Evolutionary conservation across 2,329 filamentous ascomycete genomes (phyloP).

Genomic region (Nemania sp.): DNA sequence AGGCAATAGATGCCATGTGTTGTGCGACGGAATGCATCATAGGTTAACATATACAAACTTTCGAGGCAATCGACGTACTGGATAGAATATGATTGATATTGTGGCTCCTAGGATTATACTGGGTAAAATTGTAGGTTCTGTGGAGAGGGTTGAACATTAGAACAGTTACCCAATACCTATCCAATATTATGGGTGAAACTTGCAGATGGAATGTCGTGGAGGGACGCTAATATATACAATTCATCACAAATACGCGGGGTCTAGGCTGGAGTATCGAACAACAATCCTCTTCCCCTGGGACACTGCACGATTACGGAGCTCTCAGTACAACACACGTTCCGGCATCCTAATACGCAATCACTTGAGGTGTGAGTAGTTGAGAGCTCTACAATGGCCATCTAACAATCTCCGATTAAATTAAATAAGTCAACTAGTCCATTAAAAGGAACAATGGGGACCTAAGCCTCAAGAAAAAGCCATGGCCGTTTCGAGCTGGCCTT

Average conservation of each 20-base stretch:
- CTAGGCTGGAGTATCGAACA: neutral
- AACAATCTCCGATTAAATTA: neutral
- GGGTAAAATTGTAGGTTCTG: neutral
- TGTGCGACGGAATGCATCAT: neutral
- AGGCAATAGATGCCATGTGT: neutral
- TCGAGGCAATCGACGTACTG: neutral
- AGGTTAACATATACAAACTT: neutral
- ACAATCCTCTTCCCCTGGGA: neutral
- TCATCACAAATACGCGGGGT: neutral
- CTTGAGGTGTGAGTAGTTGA: neutral
- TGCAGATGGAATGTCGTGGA: neutral
- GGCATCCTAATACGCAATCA: neutral
- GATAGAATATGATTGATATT: neutral
- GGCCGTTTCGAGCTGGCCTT: conserved; percentile 45
- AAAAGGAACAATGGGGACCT: neutral
- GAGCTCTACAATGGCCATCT: neutral
- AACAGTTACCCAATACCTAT: neutral
- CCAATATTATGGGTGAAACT: neutral
- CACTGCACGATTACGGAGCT: neutral
- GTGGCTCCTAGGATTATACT: neutral
- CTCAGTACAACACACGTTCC: neutral
- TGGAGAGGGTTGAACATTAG: neutral
- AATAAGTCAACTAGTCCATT: neutral
- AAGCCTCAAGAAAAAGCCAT: conserved; percentile 50
- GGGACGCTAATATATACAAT: no score